Percentiles rank a stretch among this genome's conserved stretches.
phyloP scores from a whole-genome alignment of 179 eudicot genomes.

The Monotropa hypopitys region DNA sequence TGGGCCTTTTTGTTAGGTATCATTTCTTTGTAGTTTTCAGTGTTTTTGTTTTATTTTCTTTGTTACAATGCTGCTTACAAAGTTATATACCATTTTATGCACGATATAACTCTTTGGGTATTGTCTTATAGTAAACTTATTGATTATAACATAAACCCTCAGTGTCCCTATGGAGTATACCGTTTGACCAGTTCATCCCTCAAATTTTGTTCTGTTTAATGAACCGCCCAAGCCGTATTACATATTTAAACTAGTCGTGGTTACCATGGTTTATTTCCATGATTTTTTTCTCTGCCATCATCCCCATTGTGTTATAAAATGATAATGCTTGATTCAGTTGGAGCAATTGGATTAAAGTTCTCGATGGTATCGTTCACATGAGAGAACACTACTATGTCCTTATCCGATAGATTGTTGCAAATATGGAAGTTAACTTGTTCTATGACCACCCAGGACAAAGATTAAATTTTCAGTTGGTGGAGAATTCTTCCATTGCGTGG shows the following conservation, averaged over 20 bases:
- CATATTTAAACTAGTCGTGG: background rate
- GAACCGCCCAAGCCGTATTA: background rate
- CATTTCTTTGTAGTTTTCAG: background rate
- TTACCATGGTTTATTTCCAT: background rate
- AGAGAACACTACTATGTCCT: background rate
- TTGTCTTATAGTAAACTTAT: background rate
- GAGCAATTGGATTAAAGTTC: background rate
- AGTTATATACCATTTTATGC: background rate
- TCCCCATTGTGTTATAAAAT: background rate
- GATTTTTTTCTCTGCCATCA: background rate
- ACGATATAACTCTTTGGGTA: background rate
- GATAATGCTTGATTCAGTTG: conserved; percentile 2
- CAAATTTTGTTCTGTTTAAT: background rate
- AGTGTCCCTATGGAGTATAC: background rate
- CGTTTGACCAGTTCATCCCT: too few relatives aligned
- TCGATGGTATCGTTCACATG: background rate
- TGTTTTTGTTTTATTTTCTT: background rate
- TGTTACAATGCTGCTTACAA: background rate
- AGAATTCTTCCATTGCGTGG: conserved; percentile 65
- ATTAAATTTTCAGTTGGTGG: conserved; percentile 72
- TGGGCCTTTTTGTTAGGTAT: background rate
- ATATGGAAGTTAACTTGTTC: background rate
- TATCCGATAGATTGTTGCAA: background rate
- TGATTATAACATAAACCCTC: background rate
- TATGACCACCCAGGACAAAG: conserved; percentile 38